Evolutionary conservation across 768 basidiomycete genomes (phyloP).

Genomic region (Daedaleopsis sinensis): DNA sequence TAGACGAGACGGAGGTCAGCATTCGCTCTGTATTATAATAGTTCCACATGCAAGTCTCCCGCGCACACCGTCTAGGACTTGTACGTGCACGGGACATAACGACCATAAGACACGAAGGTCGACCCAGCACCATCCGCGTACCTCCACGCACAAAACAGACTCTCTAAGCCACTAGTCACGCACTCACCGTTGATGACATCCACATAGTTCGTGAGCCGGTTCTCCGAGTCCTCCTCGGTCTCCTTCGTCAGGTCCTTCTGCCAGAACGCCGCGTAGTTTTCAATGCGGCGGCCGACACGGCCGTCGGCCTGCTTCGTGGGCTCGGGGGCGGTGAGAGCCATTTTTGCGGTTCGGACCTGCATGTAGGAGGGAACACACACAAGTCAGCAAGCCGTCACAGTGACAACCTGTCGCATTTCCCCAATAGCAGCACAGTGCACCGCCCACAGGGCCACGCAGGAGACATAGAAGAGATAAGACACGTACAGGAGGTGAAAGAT

Average conservation of each 20-base stretch:
- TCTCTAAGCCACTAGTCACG: not conserved
- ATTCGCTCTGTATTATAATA: not conserved
- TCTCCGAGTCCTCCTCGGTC: slow-evolving; percentile 61
- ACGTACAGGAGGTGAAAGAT: not conserved
- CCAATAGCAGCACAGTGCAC: too few relatives aligned
- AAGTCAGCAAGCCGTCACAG: not conserved
- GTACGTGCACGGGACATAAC: too few relatives aligned
- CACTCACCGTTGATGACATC: slow-evolving; percentile 89
- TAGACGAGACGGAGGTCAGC: slow-evolving; percentile 27
- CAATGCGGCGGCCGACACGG: slow-evolving; percentile 60
- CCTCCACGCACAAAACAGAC: not conserved
- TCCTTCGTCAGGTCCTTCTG: slow-evolving; percentile 79
- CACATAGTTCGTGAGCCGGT: slow-evolving; percentile 80
- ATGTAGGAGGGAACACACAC: not conserved
- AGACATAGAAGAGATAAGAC: not conserved
- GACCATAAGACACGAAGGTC: too few relatives aligned
- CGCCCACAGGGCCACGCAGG: not conserved
- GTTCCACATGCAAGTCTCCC: not conserved
- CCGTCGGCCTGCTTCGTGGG: slow-evolving; percentile 33
- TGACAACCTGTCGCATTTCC: not conserved
- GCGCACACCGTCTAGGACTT: too few relatives aligned
- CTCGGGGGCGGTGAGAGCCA: slow-evolving; percentile 18
- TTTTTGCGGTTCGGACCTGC: slow-evolving; percentile 2
- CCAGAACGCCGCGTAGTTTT: slow-evolving; percentile 92
- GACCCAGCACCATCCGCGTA: too few relatives aligned